Conservation (phyloP, 2,329 filamentous ascomycete species). For the Colletotrichum shisoi region DNA sequence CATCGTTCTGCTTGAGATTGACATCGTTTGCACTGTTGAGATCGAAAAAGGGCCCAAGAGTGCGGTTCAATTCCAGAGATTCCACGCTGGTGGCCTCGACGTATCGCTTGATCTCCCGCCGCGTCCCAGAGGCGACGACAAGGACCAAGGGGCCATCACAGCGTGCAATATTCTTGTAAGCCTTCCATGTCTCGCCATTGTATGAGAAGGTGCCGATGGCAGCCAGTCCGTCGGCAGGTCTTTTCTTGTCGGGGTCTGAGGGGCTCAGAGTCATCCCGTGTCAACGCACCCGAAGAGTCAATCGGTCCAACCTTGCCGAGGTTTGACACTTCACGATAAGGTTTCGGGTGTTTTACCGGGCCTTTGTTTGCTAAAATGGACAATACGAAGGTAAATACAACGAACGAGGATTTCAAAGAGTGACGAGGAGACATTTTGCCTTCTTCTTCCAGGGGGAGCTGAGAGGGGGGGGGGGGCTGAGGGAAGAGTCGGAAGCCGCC, state of each 20-base stretch:
- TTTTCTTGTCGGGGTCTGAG: background rate
- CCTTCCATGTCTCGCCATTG: slow-evolving; percentile 20
- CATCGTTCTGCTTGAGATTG: slow-evolving; percentile 21
- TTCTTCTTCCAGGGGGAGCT: background rate
- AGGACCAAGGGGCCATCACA: slow-evolving; percentile 8
- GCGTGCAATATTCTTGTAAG: slow-evolving; percentile 15
- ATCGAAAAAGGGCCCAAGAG: background rate
- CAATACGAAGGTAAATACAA: background rate
- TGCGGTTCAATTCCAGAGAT: slow-evolving; percentile 10
- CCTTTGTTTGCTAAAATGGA: slow-evolving; percentile 4
- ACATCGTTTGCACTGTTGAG: slow-evolving; percentile 9
- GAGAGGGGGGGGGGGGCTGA: no score
- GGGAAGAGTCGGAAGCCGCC: no score
- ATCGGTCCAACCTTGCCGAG: no score
- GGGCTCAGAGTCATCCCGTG: background rate
- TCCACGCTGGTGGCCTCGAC: slow-evolving; percentile 14
- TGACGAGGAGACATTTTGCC: slow-evolving; percentile 1
- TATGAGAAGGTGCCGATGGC: slow-evolving; percentile 14
- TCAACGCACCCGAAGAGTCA: background rate
- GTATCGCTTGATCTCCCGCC: slow-evolving; percentile 20
- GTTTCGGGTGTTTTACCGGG: slow-evolving; percentile 3
- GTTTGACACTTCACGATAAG: background rate
- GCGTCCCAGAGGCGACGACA: slow-evolving; percentile 4
- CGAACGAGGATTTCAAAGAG: background rate
- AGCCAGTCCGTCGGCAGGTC: slow-evolving; percentile 5